These are phyloP conservation scores for Penicillium manginii DNA, from an alignment of 495 filamentous ascomycete species.

Conservation along the genomic window DNA sequence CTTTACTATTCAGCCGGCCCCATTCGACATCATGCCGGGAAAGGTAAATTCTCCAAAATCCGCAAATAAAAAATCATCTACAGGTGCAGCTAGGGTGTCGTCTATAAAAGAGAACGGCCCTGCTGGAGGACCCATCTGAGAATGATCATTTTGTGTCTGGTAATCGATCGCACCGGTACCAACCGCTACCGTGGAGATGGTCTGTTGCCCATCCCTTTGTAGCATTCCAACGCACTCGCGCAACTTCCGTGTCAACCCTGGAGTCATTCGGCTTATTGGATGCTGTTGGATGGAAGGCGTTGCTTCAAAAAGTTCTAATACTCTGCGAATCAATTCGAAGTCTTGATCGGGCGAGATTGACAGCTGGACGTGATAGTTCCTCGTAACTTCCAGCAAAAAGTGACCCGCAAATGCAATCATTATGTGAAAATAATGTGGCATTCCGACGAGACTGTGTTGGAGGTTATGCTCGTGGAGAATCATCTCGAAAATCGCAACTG, in stretches of 20 bases:
- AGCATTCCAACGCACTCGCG: conserved; percentile 27
- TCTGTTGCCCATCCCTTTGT: conserved; percentile 6
- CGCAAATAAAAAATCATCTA: conserved; percentile 26
- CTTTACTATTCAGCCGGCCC: conserved; percentile 1
- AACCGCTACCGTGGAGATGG: conserved; percentile 6
- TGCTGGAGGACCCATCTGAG: conserved; percentile 9
- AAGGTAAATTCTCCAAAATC: conserved; percentile 30
- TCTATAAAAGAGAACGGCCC: conserved; percentile 18
- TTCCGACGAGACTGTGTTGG: conserved; percentile 40
- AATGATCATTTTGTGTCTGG: neutral
- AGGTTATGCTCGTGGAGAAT: conserved; percentile 45
- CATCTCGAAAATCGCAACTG: conserved; percentile 44
- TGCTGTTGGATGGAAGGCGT: conserved; percentile 28
- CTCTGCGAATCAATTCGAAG: conserved; percentile 28
- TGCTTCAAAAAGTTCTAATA: conserved; percentile 27
- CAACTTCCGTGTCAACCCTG: conserved; percentile 31
- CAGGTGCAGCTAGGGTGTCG: conserved; percentile 15
- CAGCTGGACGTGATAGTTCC: conserved; percentile 28
- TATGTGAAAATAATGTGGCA: conserved; percentile 51
- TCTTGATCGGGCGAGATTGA: conserved; percentile 24
- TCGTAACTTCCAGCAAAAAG: conserved; percentile 46
- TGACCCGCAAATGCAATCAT: conserved; percentile 53
- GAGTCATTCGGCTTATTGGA: conserved; percentile 34
- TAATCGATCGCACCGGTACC: conserved; percentile 13
- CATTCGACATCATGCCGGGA: conserved; percentile 27